Evolutionary conservation across 768 basidiomycete genomes (phyloP).

Genomic region (Glaciozyma martinii): DNA sequence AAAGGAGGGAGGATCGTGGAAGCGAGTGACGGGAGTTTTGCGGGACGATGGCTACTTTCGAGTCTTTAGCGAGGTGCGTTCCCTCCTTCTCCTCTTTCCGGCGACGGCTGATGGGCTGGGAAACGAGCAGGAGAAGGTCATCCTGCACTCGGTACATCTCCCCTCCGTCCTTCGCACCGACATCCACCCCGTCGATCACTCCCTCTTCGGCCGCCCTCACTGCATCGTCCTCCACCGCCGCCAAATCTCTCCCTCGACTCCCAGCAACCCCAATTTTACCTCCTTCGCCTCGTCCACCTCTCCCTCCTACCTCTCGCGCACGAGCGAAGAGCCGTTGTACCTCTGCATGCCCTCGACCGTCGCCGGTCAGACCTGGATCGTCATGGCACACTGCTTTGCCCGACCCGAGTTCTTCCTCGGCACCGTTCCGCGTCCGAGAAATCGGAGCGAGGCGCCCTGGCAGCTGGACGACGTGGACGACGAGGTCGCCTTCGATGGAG

Average conservation of each 20-base stretch:
- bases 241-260: constrained; percentile 31
- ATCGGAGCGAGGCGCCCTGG: neutral
- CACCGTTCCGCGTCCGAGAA: neutral
- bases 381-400: constrained; percentile 70
- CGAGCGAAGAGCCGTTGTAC: constrained; percentile 56
- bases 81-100: neutral
- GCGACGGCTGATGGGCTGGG: fast-evolving
- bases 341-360: constrained; percentile 61
- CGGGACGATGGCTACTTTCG: constrained; percentile 27
- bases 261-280: constrained; percentile 12
- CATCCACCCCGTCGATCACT: constrained; percentile 64
- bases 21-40: constrained; percentile 15
- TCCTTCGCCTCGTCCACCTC: constrained; percentile 16
- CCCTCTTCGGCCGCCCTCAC: constrained; percentile 66
- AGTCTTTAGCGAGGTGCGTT: constrained; percentile 21
- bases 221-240: constrained; percentile 62
- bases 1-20: constrained; percentile 16
- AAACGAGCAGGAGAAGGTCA: constrained; percentile 15
- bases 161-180: constrained; percentile 51
- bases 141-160: constrained; percentile 24
- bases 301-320: neutral
- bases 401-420: constrained; percentile 59
- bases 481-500: neutral
- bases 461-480: constrained; percentile 34
- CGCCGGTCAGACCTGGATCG: constrained; percentile 62